Percentiles rank a stretch among this genome's conserved stretches.
Conservation (phyloP, 345 rosid genomes). For the Eucalyptus leucophloia region DNA sequence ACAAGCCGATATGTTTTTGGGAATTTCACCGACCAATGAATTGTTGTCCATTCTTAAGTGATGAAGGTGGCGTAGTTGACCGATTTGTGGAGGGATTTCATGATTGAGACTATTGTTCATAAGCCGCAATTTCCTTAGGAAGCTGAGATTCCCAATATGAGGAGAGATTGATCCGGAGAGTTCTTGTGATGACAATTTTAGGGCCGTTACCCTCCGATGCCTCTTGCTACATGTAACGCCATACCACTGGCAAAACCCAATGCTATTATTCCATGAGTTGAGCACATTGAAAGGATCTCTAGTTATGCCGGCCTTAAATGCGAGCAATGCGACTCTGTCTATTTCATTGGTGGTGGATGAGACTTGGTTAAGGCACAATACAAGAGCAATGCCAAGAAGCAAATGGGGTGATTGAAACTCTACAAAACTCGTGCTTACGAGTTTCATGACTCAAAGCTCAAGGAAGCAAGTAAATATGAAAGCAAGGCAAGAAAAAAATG, state of each 20-base stretch:
- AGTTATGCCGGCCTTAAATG: neutral
- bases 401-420: neutral
- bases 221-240: neutral
- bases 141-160: neutral
- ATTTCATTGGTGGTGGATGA: neutral
- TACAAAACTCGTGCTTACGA: neutral
- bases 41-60: rapidly evolving
- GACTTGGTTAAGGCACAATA: neutral
- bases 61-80: rapidly evolving
- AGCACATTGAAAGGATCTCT: rapidly evolving
- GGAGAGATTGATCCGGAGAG: neutral
- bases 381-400: neutral
- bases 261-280: neutral
- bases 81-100: neutral
- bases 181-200: neutral
- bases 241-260: neutral
- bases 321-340: neutral
- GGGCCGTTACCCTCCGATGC: neutral
- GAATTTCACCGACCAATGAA: no score
- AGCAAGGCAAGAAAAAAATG: neutral
- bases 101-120: rapidly evolving
- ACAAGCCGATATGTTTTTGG: no score
- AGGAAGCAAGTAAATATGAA: neutral
- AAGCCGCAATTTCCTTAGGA: rapidly evolving
- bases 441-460: neutral